Evolutionary conservation across 2,329 filamentous ascomycete species (phyloP).

Genomic region (Neofusicoccum cordaticola): DNA sequence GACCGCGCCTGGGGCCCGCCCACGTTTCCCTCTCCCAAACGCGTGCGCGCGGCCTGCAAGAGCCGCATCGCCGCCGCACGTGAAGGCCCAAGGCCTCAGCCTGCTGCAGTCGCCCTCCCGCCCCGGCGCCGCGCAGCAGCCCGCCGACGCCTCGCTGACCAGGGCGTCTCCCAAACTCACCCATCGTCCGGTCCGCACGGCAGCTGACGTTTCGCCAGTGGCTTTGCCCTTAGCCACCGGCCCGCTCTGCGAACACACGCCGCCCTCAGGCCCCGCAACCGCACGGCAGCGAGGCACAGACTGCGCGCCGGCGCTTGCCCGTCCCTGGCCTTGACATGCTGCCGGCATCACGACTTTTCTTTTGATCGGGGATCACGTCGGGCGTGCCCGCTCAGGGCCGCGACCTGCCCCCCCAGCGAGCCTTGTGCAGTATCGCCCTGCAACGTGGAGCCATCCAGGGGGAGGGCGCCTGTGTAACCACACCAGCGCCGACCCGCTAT

Average conservation of each 20-base stretch:
- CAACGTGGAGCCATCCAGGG: conserved; percentile 15
- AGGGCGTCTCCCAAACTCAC: background rate
- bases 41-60: background rate
- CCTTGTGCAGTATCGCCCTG: conserved; percentile 13
- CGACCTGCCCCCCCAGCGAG: background rate
- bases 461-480: conserved; percentile 6
- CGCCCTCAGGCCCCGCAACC: background rate
- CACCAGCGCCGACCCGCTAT: background rate
- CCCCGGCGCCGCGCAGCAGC: background rate
- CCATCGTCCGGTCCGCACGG: background rate
- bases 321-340: background rate
- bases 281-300: background rate
- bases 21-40: background rate
- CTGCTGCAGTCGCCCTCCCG: background rate
- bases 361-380: conserved; percentile 12
- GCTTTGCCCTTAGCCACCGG: background rate
- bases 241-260: background rate
- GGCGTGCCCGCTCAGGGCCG: background rate
- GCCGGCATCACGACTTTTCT: background rate
- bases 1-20: no score
- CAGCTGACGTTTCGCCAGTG: conserved; percentile 5
- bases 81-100: background rate
- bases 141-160: conserved; percentile 4
- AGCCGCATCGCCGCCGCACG: conserved; percentile 3
- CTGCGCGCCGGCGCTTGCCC: background rate